Percentiles rank a stretch among this genome's conserved stretches.
phyloP scores from a whole-genome alignment of 2,329 filamentous ascomycete genomes.

The Colletotrichum lupini region DNA sequence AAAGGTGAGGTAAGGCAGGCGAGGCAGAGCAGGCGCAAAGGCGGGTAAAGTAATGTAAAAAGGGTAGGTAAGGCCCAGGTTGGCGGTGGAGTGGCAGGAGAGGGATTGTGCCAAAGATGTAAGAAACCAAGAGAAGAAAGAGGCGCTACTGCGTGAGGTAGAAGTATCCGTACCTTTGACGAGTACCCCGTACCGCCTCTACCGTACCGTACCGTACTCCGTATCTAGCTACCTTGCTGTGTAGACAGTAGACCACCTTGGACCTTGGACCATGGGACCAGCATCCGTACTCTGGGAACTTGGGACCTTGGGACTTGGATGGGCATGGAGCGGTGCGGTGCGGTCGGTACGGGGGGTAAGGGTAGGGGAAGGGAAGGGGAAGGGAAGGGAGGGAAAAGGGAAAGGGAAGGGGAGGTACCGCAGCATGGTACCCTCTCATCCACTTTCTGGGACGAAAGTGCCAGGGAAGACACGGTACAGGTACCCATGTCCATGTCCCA shows the following conservation, averaged over 20 bases:
- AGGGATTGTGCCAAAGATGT: constrained; percentile 33
- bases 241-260: neutral
- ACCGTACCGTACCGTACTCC: constrained; percentile 1
- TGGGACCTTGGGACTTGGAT: constrained; percentile 8
- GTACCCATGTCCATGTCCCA: neutral
- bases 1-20: constrained; percentile 6
- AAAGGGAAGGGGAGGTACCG: neutral
- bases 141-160: constrained; percentile 14
- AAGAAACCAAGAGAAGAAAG: constrained; percentile 27
- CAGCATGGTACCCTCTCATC: neutral
- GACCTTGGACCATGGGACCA: neutral
- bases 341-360: constrained; percentile 26
- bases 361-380: neutral
- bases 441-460: neutral
- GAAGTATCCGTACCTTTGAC: constrained; percentile 13
- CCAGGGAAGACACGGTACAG: constrained; percentile 10
- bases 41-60: constrained; percentile 35
- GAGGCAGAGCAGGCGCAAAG: constrained; percentile 22
- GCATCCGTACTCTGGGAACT: constrained; percentile 11
- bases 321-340: constrained; percentile 28
- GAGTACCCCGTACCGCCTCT: neutral
- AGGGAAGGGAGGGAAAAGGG: neutral
- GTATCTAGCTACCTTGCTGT: neutral
- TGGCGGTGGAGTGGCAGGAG: constrained; percentile 19
- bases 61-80: constrained; percentile 9